phyloP scores from a whole-genome alignment of 306 rosid species.

The Citrullus mucosospermus region DNA sequence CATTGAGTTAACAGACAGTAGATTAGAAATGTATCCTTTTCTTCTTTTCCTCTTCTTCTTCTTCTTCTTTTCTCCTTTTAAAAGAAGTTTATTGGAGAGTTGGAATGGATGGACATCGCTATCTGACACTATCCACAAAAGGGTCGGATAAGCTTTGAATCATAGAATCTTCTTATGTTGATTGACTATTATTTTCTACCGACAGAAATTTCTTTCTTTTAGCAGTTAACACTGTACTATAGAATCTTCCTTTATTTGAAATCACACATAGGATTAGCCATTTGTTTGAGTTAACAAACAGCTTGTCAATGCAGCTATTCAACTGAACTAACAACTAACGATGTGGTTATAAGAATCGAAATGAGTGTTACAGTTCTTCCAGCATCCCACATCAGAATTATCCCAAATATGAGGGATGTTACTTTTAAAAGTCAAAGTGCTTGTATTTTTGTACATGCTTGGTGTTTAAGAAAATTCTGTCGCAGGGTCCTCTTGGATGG shows the following conservation, averaged over 20 bases:
- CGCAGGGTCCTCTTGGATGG: conserved; percentile 95
- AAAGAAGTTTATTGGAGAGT: neutral
- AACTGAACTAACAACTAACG: neutral
- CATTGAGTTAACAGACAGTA: neutral
- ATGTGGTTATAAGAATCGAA: neutral
- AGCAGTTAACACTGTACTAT: neutral
- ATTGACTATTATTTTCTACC: neutral
- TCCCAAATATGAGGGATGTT: neutral
- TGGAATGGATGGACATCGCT: neutral
- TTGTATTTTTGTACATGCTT: conserved; percentile 11
- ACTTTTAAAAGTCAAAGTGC: neutral
- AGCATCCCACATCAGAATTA: neutral
- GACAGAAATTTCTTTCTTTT: no score
- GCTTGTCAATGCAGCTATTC: neutral
- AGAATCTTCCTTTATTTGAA: neutral
- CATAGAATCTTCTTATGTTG: neutral
- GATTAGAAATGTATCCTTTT: neutral
- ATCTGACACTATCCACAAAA: neutral
- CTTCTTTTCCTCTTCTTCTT: no score
- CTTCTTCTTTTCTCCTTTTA: neutral
- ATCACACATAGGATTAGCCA: neutral
- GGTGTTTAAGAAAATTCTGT: conserved; percentile 22
- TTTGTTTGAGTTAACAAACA: neutral
- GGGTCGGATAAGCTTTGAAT: neutral
- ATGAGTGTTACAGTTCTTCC: neutral